Evolutionary conservation across 805 yeast species (phyloP), one percentile per base, ranked within the genome.

Genomic region (Candida hungchunana): DNA sequence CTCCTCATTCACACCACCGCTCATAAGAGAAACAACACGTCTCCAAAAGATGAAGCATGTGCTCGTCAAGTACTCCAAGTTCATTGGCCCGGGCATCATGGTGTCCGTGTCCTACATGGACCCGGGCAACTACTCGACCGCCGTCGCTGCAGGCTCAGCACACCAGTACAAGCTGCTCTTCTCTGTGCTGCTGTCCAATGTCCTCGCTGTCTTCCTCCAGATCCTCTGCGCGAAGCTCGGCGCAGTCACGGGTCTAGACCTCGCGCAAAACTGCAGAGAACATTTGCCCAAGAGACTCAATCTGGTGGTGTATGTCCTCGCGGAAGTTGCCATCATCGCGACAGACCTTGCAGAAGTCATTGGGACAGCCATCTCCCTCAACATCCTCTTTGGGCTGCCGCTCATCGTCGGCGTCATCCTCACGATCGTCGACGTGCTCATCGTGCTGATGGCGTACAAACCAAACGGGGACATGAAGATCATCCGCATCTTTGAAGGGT

Each of bases 331-430:
- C 15, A 90, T 90, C 40, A 79, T 90, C 28, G 96, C 97, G 2
- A 90, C 97, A 0, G 98, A 90, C 62, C 72, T 93, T 46, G 97
- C 98, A 1, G 97, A 90, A 57, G 96, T 90, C 23, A 90, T 93
- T 18, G 98, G 98, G n/a, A 86, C 96, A 4, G 97, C 97, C 4
- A 87, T 90, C 39, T 82, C 97, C 1, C 69, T 90, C 39, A 87
- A 93, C 49, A 86, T 90, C 37, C 63, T 93, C 28, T 77, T 89
- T 55, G 71, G 75, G 3, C 65, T 93, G 7, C 97, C 97, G 0
- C 64, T 93, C 14, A 69, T 85, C 7, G 67, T 77, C 5, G 98
- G 98, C 22, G 95, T 90, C 12, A 62, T 87, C 4, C 59, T 90
- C 34, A 90, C 97, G 0, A 80, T 87, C 16, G 62, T 86, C 4